Conservation (phyloP, 23 red algal genomes). For the Chondrus crispus region DNA sequence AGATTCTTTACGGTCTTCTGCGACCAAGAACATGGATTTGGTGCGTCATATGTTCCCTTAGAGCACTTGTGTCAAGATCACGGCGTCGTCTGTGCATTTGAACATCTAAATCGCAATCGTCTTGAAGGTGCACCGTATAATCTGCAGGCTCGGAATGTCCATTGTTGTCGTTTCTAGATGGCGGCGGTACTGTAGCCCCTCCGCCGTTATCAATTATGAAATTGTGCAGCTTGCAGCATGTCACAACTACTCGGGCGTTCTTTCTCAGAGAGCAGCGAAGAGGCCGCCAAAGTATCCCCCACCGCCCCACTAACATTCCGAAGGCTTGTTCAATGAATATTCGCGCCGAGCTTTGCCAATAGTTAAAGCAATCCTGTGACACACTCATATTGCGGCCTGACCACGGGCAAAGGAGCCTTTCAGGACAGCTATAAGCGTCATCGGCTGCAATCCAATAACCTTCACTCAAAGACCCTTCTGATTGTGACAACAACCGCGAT, state of each 20-base stretch:
- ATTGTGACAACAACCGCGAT: background rate
- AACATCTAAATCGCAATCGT: background rate
- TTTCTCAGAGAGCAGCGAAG: background rate
- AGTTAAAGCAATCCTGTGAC: conserved; percentile 1
- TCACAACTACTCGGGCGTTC: background rate
- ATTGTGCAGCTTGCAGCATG: background rate
- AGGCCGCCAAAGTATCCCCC: background rate
- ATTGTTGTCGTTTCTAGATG: background rate
- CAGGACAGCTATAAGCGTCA: background rate
- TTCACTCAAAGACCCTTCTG: background rate
- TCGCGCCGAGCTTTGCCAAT: background rate
- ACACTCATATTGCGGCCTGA: background rate
- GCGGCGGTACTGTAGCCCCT: background rate
- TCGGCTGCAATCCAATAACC: background rate
- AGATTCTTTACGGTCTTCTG: too few species aligned
- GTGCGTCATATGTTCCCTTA: background rate
- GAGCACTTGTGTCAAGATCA: background rate
- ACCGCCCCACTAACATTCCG: background rate
- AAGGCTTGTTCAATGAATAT: conserved; percentile 24
- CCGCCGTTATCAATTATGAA: background rate
- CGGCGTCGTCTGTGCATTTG: background rate
- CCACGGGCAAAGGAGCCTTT: background rate
- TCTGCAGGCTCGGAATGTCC: background rate
- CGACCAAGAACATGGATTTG: background rate
- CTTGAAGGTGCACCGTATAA: background rate